Evolutionary conservation across 257 asterid species (phyloP).

Genomic region (Solanum piurae): DNA sequence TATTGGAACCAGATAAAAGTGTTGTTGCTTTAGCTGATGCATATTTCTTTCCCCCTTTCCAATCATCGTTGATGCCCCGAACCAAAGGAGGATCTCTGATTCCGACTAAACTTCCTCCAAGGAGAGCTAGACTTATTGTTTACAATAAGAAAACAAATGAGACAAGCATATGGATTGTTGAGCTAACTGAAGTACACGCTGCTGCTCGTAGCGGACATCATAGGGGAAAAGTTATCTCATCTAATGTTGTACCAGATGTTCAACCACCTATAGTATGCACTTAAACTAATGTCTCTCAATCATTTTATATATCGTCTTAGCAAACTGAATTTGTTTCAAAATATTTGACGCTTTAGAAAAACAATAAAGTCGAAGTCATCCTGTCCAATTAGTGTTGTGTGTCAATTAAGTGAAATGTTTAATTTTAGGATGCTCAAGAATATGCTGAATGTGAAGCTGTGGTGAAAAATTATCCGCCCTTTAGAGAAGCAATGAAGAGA

Average conservation of each 20-base stretch:
- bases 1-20: slow-evolving; percentile 79
- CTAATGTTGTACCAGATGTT: slow-evolving; percentile 68
- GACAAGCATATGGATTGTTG: slow-evolving; percentile 90
- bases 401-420: neutral
- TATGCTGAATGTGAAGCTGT: slow-evolving; percentile 98
- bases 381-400: neutral
- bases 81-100: slow-evolving; percentile 74
- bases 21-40: slow-evolving; percentile 97
- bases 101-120: slow-evolving; percentile 84
- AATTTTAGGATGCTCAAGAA: slow-evolving; percentile 77
- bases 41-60: slow-evolving; percentile 95
- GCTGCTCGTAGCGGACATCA: slow-evolving; percentile 95
- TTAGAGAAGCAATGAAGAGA: slow-evolving; percentile 92
- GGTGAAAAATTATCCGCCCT: slow-evolving; percentile 84
- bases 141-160: slow-evolving; percentile 87
- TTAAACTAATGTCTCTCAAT: neutral
- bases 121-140: slow-evolving; percentile 76
- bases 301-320: neutral
- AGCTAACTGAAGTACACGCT: slow-evolving; percentile 89
- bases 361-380: neutral
- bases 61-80: slow-evolving; percentile 73
- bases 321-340: neutral
- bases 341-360: neutral
- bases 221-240: slow-evolving; percentile 83
- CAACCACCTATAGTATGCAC: slow-evolving; percentile 88